A percentile compares a stretch with the other conserved stretches of the same genome.
Conservation (phyloP, 345 rosid genomes). For the Eucalyptus leucophloia region DNA sequence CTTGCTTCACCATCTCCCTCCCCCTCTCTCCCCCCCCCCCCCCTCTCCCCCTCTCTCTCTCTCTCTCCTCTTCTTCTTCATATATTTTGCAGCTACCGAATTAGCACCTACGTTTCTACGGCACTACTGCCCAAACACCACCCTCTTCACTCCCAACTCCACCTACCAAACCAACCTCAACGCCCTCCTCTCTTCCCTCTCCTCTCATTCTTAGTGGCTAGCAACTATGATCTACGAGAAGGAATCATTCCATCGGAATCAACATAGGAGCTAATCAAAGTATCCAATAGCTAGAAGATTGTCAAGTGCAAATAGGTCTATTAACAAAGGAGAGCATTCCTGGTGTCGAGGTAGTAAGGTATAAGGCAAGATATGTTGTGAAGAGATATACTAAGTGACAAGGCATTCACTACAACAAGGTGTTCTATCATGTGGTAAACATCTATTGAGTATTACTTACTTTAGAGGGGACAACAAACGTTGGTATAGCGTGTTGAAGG, state of each 20-base stretch:
- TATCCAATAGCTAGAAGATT: background rate
- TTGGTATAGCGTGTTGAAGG: background rate
- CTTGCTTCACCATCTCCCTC: background rate
- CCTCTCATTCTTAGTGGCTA: background rate
- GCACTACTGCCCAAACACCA: background rate
- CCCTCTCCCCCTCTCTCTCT: background rate
- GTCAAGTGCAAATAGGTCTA: background rate
- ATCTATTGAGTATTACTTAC: background rate
- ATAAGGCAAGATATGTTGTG: background rate
- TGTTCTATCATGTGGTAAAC: background rate
- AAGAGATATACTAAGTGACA: background rate
- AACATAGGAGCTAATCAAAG: background rate
- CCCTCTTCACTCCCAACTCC: conserved; percentile 1
- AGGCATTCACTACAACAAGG: background rate
- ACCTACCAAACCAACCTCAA: conserved; percentile 1
- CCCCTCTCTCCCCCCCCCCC: too few species aligned
- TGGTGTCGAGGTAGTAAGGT: background rate
- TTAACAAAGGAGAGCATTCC: background rate
- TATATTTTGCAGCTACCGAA: background rate
- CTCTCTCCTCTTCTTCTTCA: background rate
- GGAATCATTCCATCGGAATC: background rate
- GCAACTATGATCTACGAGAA: background rate
- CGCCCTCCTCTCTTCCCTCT: background rate
- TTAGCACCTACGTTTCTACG: background rate
- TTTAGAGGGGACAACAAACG: background rate